Base-by-base conservation (phyloP, 768 basidiomycete species). In the Sarcodon sp. region DNA sequence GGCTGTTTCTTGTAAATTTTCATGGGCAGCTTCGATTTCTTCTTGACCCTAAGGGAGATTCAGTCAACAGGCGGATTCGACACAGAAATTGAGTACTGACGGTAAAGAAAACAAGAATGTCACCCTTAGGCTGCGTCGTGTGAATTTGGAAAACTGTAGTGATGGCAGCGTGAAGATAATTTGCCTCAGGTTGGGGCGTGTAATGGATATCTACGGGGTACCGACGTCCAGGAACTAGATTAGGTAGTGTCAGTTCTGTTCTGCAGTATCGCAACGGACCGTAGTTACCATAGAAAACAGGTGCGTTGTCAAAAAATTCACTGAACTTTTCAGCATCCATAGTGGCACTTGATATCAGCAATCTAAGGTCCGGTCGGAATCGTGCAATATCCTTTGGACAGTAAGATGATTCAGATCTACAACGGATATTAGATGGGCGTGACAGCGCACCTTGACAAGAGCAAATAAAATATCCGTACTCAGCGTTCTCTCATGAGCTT, bases 71-170 rank as follows among this genome's bases (percentile, higher is more conserved):
- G 31, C 18, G 7, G 27, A 21, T 44, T 12, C 36, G 13, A 47
- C 36, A 43, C 11, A 11, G 32, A 12, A 12, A 33, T 35, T 36
- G 41, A 15, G 33, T 12, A 67, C 80, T 51, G 55, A 89, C 90
- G 0, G 96, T 99, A 48, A 99, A 71, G 71, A 99, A 99, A 6
- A 99, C 92, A 18, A 99, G 75, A 54, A 99, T 92, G 60, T 99
- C 96, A 15, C 96, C 96, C 59, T 88, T 89, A 1, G 93, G 92
- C 54, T 98, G 96, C 1, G 96, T 97, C 2, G 93, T 98, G 63
- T 99, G 96, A 35, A 98, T 98, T 63, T 99, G 96, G 67, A 99
- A 96, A 31, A 98, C 82, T 8, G 96, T 99, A 1, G 96, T 99
- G 61, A 99, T 94, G 36, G 96, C 89, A 15, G 96, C 96, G 60